These are phyloP conservation scores for Paxillus ammoniavirescens DNA, from an alignment of 768 basidiomycete species.

Conservation along the genomic window DNA sequence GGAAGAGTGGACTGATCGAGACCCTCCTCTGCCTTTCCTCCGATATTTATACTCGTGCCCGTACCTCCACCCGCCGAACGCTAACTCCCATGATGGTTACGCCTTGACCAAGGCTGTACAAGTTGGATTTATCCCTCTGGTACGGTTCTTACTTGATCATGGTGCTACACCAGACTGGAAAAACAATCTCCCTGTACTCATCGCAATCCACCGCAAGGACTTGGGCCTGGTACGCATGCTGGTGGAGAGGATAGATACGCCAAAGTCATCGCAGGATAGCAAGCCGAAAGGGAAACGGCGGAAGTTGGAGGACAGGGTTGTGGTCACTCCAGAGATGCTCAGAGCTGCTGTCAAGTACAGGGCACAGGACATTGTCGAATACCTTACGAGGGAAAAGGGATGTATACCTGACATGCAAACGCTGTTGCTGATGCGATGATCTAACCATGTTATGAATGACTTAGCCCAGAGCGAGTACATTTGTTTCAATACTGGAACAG, in stretches of 20 bases:
- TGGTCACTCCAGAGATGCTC: slow-evolving; percentile 56
- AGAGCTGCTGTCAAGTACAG: slow-evolving; percentile 60
- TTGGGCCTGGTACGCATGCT: slow-evolving; percentile 69
- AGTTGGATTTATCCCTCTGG: slow-evolving; percentile 58
- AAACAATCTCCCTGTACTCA: slow-evolving; percentile 60
- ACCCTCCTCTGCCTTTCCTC: slow-evolving; percentile 65
- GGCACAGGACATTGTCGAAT: slow-evolving; percentile 70
- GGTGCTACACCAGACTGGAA: slow-evolving; percentile 71
- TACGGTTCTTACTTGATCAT: slow-evolving; percentile 65
- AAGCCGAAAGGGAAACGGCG: slow-evolving; percentile 42
- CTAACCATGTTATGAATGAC: not conserved
- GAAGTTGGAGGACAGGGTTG: slow-evolving; percentile 58
- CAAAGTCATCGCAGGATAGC: slow-evolving; percentile 21
- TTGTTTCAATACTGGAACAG: not conserved
- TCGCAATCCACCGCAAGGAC: slow-evolving; percentile 74
- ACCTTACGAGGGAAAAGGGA: slow-evolving; percentile 67
- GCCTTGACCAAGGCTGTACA: slow-evolving; percentile 78
- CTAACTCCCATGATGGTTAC: slow-evolving; percentile 77
- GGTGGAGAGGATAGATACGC: slow-evolving; percentile 53
- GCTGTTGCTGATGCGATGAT: slow-evolving; percentile 39
- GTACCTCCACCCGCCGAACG: slow-evolving; percentile 41
- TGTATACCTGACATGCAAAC: slow-evolving; percentile 75
- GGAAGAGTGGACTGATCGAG: slow-evolving; percentile 43
- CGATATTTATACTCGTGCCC: slow-evolving; percentile 50
- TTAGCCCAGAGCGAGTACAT: not conserved